A percentile compares a stretch with the other conserved stretches of the same genome.
These are phyloP conservation scores for Ganoderma sp. DNA, from an alignment of 1,284 basidiomycete genomes.

Conservation along the genomic window DNA sequence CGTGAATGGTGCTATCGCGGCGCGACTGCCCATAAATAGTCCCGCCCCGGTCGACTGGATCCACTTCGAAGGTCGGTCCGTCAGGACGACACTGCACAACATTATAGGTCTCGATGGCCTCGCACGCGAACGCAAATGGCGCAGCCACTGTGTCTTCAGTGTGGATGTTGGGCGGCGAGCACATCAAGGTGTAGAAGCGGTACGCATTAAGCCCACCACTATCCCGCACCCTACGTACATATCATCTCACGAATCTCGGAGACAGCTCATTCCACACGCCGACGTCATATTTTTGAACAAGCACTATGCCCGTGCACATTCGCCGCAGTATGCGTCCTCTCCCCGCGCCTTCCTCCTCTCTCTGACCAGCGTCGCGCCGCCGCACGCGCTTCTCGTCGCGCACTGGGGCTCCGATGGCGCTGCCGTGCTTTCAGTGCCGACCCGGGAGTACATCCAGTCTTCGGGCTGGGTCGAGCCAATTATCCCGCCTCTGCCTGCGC, in stretches of 20 bases:
- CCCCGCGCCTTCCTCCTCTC: constrained; percentile 79
- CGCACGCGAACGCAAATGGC: constrained; percentile 80
- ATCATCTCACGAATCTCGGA: not conserved
- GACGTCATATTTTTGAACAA: constrained; percentile 80
- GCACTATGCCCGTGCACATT: constrained; percentile 64
- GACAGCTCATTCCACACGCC: constrained; percentile 75
- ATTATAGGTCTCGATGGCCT: constrained; percentile 78
- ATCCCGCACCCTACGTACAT: constrained; percentile 8
- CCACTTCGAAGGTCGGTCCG: constrained; percentile 78
- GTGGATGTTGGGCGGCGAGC: constrained; percentile 74
- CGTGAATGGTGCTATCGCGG: constrained; percentile 43
- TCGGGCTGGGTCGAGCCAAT: constrained; percentile 66
- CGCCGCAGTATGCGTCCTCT: constrained; percentile 60
- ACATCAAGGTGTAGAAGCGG: constrained; percentile 79
- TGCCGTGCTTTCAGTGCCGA: constrained; percentile 80
- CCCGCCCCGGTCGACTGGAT: constrained; percentile 84
- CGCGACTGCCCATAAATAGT: constrained; percentile 52
- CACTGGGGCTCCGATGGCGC: constrained; percentile 79
- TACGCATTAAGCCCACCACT: constrained; percentile 43
- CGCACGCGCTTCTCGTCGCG: constrained; percentile 78
- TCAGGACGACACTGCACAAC: constrained; percentile 77
- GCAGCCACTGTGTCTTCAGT: constrained; percentile 78
- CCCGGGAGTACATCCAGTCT: constrained; percentile 82
- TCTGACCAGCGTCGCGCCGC: constrained; percentile 64
- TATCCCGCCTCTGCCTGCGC: constrained; percentile 10